Evolutionary conservation across 2,329 filamentous ascomycete species (phyloP).

Genomic region (Thielaviopsis punctulata): DNA sequence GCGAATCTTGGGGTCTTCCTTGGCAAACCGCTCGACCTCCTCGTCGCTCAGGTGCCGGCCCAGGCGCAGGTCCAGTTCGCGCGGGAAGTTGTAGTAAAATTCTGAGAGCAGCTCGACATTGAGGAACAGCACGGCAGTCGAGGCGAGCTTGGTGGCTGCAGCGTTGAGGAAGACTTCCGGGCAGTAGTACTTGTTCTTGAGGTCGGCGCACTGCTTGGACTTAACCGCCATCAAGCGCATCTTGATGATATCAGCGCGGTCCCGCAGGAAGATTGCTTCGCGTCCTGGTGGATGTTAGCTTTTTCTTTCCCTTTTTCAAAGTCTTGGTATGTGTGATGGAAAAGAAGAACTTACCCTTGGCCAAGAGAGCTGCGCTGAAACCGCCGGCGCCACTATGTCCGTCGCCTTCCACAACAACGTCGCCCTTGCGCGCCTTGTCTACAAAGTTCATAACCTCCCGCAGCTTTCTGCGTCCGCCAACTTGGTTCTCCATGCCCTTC

Average conservation of each 20-base stretch:
- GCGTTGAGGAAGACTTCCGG: slow-evolving; percentile 97
- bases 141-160: slow-evolving; percentile 83
- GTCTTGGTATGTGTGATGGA: too few relatives aligned
- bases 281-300: slow-evolving; percentile 41
- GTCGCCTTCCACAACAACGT: slow-evolving; percentile 70
- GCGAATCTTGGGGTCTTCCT: slow-evolving; percentile 80
- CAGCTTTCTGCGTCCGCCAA: slow-evolving; percentile 71
- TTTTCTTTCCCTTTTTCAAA: slow-evolving; percentile 13
- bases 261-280: slow-evolving; percentile 84
- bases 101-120: slow-evolving; percentile 94
- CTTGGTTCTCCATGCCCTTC: slow-evolving; percentile 54
- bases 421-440: slow-evolving; percentile 74
- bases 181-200: slow-evolving; percentile 89
- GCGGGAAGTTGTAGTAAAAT: slow-evolving; percentile 94
- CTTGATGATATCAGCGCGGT: slow-evolving; percentile 76
- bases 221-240: slow-evolving; percentile 79
- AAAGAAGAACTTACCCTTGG: slow-evolving; percentile 43
- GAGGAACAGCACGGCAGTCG: slow-evolving; percentile 88
- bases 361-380: slow-evolving; percentile 74
- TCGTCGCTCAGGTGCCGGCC: slow-evolving; percentile 62
- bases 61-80: slow-evolving; percentile 74
- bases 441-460: slow-evolving; percentile 83
- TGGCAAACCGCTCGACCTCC: slow-evolving; percentile 77
- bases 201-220: slow-evolving; percentile 69
- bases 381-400: slow-evolving; percentile 75